Evolutionary conservation across 352 stramenopile species (phyloP), one percentile per base, ranked within the genome.

Genomic region (Phytopythium kandeliae): DNA sequence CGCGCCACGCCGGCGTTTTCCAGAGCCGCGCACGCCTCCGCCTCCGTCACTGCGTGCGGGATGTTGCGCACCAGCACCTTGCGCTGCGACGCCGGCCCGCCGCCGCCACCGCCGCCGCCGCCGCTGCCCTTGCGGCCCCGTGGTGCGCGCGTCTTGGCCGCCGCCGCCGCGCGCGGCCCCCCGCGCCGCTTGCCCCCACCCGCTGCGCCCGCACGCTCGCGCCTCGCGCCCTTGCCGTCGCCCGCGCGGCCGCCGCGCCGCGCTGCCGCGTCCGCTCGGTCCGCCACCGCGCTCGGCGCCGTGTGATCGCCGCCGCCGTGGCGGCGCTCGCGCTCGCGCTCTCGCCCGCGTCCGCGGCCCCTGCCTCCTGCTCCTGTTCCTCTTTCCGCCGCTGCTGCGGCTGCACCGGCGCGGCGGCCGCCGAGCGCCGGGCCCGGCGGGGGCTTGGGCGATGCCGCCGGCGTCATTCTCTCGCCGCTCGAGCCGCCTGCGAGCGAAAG

Each of bases 21-120:
- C 11, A 88, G 47, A 46, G 86, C 52, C 34, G 58, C 45, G 16
- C 54, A 44, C 38, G 72, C 57, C 22, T 71, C 58, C 26, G 77
- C 56, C 44, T 85, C 67, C 22, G 64, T 58, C 22, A 64, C 69
- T 10, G 57, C 53, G 43, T 79, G 50, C 17, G 78, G 80, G 36
- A 92, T 78, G 47, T 89, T 82, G 52, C 76, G 78, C 30, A 92
- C 54, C 42, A 89, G 55, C 33, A 92, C 50, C 51, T 92, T 92
- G 54, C 78, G 76, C 47, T 74, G 65, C 19, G 84, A 63, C 1
- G 74, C 57, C 11, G 55, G 50, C n/a, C n/a, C n/a, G n/a, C n/a
- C n/a, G 31, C 54, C 54, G 5, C 36, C 47, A 17, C 43, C 52
- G 21, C 53, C 47, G 24, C 55, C 42, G n/a, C 60, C 42, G 34